Evolutionary conservation across 2,329 filamentous ascomycete genomes (phyloP).

Genomic region (Aureobasidium sp.): DNA sequence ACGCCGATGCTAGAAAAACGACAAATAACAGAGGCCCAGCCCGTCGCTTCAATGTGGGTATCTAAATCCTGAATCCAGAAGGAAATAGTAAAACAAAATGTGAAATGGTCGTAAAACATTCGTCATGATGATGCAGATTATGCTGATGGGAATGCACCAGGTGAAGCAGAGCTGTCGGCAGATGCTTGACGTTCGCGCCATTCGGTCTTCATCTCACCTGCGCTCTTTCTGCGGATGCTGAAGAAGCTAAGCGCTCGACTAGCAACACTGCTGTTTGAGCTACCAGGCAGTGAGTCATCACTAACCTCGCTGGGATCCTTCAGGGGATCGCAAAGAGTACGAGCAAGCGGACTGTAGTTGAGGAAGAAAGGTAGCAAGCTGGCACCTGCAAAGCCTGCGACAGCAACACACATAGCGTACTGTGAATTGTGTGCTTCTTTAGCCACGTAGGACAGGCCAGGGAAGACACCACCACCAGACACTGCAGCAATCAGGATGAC

Average conservation of each 20-base stretch:
- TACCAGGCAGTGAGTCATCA: conserved; percentile 17
- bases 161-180: neutral
- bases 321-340: conserved; percentile 40
- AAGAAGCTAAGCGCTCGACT: conserved; percentile 29
- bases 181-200: conserved; percentile 15
- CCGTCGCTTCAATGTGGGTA: conserved; percentile 3
- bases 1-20: conserved; percentile 2
- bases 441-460: conserved; percentile 48
- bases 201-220: conserved; percentile 14
- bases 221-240: conserved; percentile 23
- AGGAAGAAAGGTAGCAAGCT: conserved; percentile 50
- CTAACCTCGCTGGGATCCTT: conserved; percentile 13
- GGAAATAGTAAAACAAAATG: neutral
- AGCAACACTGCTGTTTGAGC: conserved; percentile 25
- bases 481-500: conserved; percentile 49
- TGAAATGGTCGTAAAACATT: neutral
- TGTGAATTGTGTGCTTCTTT: conserved; percentile 32
- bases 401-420: conserved; percentile 48
- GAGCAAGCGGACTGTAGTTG: conserved; percentile 41
- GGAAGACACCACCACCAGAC: conserved; percentile 48
- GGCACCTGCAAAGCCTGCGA: conserved; percentile 46
- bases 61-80: neutral
- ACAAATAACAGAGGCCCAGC: conserved; percentile 1
- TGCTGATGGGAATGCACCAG: neutral
- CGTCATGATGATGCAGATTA: neutral